Conservation (phyloP, 441 rosid species). For the Dalechampia spathulata region DNA sequence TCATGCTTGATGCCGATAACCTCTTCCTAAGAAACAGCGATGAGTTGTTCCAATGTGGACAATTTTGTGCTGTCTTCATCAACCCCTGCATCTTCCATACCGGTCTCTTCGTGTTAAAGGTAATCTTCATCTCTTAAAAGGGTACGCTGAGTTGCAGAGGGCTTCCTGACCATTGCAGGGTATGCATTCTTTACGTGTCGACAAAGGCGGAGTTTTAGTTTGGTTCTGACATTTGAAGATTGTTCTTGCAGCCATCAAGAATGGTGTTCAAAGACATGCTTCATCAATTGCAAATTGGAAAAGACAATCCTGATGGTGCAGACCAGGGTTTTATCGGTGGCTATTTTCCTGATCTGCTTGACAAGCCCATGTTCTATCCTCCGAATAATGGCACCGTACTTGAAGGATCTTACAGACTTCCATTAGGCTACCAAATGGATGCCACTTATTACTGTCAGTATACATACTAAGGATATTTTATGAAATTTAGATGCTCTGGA, state of each 20-base stretch:
- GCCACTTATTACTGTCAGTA: slow-evolving; percentile 82
- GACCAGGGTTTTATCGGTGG: slow-evolving; percentile 94
- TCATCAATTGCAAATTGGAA: slow-evolving; percentile 50
- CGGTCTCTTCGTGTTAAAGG: slow-evolving; percentile 86
- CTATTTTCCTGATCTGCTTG: slow-evolving; percentile 77
- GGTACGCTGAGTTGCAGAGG: too few relatives aligned
- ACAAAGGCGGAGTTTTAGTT: neutral
- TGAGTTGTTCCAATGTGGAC: slow-evolving; percentile 90
- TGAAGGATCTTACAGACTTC: slow-evolving; percentile 71
- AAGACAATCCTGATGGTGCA: slow-evolving; percentile 81
- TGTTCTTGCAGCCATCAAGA: slow-evolving; percentile 52
- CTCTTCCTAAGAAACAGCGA: slow-evolving; percentile 73
- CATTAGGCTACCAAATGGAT: slow-evolving; percentile 96
- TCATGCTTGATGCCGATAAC: slow-evolving; percentile 91
- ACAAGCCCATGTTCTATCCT: slow-evolving; percentile 67
- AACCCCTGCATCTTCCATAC: slow-evolving; percentile 98
- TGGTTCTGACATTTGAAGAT: neutral
- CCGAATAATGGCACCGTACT: slow-evolving; percentile 45
- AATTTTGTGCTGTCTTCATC: slow-evolving; percentile 90
- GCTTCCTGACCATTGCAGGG: neutral
- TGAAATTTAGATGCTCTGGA: neutral
- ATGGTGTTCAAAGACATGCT: slow-evolving; percentile 67
- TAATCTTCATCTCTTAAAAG: slow-evolving; percentile 15
- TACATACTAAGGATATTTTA: neutral
- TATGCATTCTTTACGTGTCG: neutral